phyloP scores from a whole-genome alignment of 805 yeast genomes.

The Candida manassasensis region DNA sequence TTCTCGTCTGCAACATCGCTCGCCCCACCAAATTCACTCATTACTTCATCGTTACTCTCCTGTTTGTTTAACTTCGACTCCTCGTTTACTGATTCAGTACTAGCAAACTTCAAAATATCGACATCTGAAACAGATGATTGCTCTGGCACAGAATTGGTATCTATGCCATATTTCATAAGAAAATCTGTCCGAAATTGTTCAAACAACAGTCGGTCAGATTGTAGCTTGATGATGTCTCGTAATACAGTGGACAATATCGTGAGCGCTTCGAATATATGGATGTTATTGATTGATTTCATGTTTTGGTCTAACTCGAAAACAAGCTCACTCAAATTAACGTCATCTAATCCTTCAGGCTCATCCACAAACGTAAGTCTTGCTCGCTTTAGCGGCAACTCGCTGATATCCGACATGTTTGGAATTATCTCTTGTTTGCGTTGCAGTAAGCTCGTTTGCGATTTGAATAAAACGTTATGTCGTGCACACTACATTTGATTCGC shows the following conservation, averaged over 20 bases:
- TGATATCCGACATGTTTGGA: conserved; percentile 8
- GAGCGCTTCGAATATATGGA: conserved; percentile 33
- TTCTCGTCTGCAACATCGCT: not conserved
- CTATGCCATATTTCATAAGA: not conserved
- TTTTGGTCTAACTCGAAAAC: conserved; percentile 27
- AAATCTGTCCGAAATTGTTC: conserved; percentile 16
- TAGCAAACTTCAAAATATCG: not conserved
- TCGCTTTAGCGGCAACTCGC: conserved; percentile 34
- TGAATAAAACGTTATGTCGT: too few relatives aligned
- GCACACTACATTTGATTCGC: too few relatives aligned
- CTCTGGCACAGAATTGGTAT: not conserved
- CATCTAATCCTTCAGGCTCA: conserved; percentile 31
- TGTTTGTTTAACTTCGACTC: not conserved
- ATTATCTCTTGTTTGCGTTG: too few relatives aligned
- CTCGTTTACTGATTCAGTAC: conserved; percentile 1
- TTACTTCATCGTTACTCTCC: not conserved
- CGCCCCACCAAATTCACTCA: too few relatives aligned
- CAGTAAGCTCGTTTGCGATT: too few relatives aligned
- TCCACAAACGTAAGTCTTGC: conserved; percentile 38
- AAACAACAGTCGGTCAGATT: conserved; percentile 18
- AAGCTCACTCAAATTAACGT: conserved; percentile 30
- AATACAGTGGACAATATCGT: conserved; percentile 24
- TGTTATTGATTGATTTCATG: conserved; percentile 29
- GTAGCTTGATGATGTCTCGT: conserved; percentile 29
- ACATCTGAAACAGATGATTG: not conserved